Conservation (phyloP, 2,329 filamentous ascomycete species). For the Cytospora mali region DNA sequence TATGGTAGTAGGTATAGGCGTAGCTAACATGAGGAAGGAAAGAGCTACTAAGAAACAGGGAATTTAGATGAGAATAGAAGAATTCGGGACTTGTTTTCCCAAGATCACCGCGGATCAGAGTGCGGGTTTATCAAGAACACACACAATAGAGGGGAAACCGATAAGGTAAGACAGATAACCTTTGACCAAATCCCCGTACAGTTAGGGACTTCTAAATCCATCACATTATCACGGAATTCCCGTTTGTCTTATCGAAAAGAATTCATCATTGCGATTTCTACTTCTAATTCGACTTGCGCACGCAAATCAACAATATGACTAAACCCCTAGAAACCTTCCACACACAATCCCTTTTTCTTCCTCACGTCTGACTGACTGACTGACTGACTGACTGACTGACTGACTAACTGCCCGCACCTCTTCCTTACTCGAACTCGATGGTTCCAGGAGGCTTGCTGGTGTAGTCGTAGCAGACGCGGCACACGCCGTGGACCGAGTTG, state of each 20-base stretch:
- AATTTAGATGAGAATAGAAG: no score
- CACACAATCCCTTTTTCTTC: background rate
- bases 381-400: no score
- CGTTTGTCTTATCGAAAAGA: background rate
- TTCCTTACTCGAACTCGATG: conserved; percentile 70
- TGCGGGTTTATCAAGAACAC: no score
- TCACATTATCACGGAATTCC: background rate
- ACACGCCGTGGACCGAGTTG: conserved; percentile 75
- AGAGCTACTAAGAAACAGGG: no score
- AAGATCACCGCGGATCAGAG: no score
- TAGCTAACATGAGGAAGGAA: no score
- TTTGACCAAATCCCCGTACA: background rate
- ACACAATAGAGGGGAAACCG: background rate
- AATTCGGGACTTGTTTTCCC: no score
- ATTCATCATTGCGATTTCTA: conserved; percentile 18
- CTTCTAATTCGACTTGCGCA: conserved; percentile 5
- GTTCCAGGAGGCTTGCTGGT: conserved; percentile 70
- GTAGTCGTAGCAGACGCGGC: conserved; percentile 69
- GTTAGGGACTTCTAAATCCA: background rate
- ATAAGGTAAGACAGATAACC: background rate
- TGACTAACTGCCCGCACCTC: no score
- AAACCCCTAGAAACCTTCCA: background rate
- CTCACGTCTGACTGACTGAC: background rate
- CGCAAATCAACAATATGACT: background rate
- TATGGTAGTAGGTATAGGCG: no score